These are phyloP conservation scores for Monosporascus sp. DNA, from an alignment of 2,329 filamentous ascomycete genomes.

Conservation along the genomic window DNA sequence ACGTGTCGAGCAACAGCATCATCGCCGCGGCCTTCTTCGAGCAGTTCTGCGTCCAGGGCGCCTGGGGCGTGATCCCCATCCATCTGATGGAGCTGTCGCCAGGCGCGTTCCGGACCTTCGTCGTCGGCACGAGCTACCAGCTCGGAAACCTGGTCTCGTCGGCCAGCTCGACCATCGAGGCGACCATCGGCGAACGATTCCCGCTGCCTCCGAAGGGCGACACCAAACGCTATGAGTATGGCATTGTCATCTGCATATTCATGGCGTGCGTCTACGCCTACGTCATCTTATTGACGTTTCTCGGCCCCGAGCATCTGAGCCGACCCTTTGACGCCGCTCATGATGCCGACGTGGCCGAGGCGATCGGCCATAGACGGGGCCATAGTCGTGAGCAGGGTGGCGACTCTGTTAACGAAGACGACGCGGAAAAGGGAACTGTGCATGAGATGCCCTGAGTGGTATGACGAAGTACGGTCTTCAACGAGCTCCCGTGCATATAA, in stretches of 20 bases:
- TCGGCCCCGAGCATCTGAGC: conserved; percentile 53
- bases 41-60: conserved; percentile 73
- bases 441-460: conserved; percentile 9
- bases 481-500: too few species aligned
- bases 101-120: conserved; percentile 66
- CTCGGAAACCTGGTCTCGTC: conserved; percentile 69
- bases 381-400: conserved; percentile 17
- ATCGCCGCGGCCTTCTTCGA: conserved; percentile 82
- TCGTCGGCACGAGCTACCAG: conserved; percentile 70
- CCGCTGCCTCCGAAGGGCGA: conserved; percentile 55
- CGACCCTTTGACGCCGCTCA: conserved; percentile 46
- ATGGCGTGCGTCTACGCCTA: conserved; percentile 75
- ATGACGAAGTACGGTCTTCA: background rate
- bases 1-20: conserved; percentile 53
- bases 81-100: conserved; percentile 74
- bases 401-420: conserved; percentile 16
- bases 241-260: conserved; percentile 83
- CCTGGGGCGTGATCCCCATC: conserved; percentile 72
- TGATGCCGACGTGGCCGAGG: conserved; percentile 42
- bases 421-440: conserved; percentile 21
- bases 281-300: conserved; percentile 54
- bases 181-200: conserved; percentile 68
- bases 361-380: conserved; percentile 31
- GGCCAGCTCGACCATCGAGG: conserved; percentile 69
- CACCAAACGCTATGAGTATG: conserved; percentile 62